Evolutionary conservation across 1,139 yeast genomes (phyloP).

Genomic region (Yamadazyma oceani): DNA sequence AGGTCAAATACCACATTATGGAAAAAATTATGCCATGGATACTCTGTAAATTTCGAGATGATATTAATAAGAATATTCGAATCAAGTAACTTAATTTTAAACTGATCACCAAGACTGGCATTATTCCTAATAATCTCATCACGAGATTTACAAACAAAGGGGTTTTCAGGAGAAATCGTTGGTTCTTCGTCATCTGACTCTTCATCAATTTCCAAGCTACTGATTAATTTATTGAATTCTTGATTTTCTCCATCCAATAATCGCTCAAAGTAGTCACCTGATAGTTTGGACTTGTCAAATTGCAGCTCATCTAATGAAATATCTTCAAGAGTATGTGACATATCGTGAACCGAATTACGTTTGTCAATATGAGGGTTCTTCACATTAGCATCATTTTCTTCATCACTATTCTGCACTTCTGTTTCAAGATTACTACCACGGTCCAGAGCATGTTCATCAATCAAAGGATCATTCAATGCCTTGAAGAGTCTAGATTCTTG

Average conservation of each 20-base stretch:
- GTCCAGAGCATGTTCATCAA: slow-evolving; percentile 8
- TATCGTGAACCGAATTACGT: background rate
- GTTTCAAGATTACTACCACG: no score
- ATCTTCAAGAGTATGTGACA: slow-evolving; percentile 40
- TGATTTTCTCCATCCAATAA: slow-evolving; percentile 13
- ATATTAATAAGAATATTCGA: slow-evolving; percentile 38
- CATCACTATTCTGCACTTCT: no score
- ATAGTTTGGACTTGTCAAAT: slow-evolving; percentile 5
- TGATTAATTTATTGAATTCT: slow-evolving; percentile 17
- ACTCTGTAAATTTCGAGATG: slow-evolving; percentile 37
- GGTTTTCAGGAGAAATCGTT: slow-evolving; percentile 45
- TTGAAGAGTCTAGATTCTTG: slow-evolving; percentile 29
- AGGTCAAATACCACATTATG: slow-evolving; percentile 52
- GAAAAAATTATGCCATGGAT: slow-evolving; percentile 51
- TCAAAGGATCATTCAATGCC: slow-evolving; percentile 34
- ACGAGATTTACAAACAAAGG: slow-evolving; percentile 45
- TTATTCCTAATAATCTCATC: slow-evolving; percentile 31
- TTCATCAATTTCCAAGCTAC: slow-evolving; percentile 25
- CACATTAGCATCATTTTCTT: background rate
- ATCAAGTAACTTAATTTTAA: slow-evolving; percentile 43
- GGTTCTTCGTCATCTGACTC: slow-evolving; percentile 52
- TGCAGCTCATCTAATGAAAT: slow-evolving; percentile 40
- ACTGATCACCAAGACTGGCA: slow-evolving; percentile 46
- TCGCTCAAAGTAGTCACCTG: slow-evolving; percentile 10
- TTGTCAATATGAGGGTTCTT: background rate